phyloP scores from a whole-genome alignment of 1,284 basidiomycete genomes.

The Phenoliferia sp. region DNA sequence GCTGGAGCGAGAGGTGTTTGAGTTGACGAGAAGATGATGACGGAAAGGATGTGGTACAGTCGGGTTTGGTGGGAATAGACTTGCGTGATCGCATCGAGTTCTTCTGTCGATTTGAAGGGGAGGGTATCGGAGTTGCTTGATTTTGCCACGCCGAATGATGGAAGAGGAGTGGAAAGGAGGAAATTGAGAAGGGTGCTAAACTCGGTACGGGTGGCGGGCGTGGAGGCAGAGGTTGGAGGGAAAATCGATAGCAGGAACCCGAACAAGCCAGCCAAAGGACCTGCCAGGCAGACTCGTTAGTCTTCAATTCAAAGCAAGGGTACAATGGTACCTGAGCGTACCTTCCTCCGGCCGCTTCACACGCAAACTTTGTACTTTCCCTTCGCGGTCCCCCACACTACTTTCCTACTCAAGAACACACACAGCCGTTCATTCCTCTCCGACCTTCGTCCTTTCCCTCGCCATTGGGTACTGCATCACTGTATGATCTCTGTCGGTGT shows the following conservation, averaged over 20 bases:
- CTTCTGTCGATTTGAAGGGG: slow-evolving; percentile 20
- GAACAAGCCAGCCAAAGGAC: slow-evolving; percentile 78
- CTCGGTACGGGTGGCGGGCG: slow-evolving; percentile 2
- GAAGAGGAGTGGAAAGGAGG: slow-evolving; percentile 14
- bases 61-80: slow-evolving; percentile 87
- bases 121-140: slow-evolving; percentile 36
- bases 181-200: slow-evolving; percentile 10
- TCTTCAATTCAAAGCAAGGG: neutral
- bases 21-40: slow-evolving; percentile 24
- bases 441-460: slow-evolving; percentile 70
- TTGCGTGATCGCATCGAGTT: slow-evolving; percentile 55
- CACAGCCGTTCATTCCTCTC: slow-evolving; percentile 80
- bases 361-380: slow-evolving; percentile 62
- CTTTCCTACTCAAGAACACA: slow-evolving; percentile 72
- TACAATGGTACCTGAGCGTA: slow-evolving; percentile 40
- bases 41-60: slow-evolving; percentile 69
- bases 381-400: slow-evolving; percentile 29
- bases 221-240: slow-evolving; percentile 8
- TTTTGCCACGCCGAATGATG: neutral
- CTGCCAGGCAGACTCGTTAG: slow-evolving; percentile 45
- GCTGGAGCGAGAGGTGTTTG: slow-evolving; percentile 2
- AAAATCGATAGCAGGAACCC: slow-evolving; percentile 62
- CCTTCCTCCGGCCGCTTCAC: slow-evolving; percentile 76
- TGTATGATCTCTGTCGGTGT: slow-evolving; percentile 33
- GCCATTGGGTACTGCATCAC: slow-evolving; percentile 84